A percentile compares a stretch with the other conserved stretches of the same genome.
These are phyloP conservation scores for Pyracantha coccinea DNA, from an alignment of 331 rosid species.

Conservation along the genomic window DNA sequence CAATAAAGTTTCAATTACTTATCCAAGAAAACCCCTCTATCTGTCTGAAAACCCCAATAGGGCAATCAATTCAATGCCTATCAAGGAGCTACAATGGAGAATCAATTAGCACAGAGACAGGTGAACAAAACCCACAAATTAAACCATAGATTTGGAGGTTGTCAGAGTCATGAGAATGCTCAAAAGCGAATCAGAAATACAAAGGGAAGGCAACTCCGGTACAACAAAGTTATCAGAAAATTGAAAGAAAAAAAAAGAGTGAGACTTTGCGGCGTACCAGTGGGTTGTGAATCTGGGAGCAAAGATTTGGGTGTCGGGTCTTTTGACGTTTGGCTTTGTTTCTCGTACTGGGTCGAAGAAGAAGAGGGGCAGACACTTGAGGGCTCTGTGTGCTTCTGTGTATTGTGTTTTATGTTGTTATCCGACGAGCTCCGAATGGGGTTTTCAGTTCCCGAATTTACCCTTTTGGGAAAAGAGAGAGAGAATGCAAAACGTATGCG, in stretches of 20 bases:
- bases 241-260: not conserved
- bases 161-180: slow-evolving; percentile 1
- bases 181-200: slow-evolving; percentile 27
- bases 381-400: not conserved
- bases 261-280: slow-evolving; percentile 15
- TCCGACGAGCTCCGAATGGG: slow-evolving; percentile 9
- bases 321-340: not conserved
- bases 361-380: not conserved
- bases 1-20: not conserved
- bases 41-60: not conserved
- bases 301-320: slow-evolving; percentile 1
- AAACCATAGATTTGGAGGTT: not conserved
- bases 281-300: not conserved
- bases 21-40: not conserved
- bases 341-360: not conserved
- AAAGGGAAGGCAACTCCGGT: not conserved
- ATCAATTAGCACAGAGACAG: slow-evolving; percentile 7
- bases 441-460: not conserved
- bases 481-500: not conserved
- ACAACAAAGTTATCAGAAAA: slow-evolving; percentile 6
- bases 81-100: not conserved
- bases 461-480: not conserved
- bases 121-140: slow-evolving; percentile 23
- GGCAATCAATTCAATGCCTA: not conserved
- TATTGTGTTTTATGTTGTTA: not conserved